A percentile compares a stretch with the other conserved stretches of the same genome.
Evolutionary conservation across 73 alveolate species (phyloP).

Genomic region (Paramecium biaurelia): DNA sequence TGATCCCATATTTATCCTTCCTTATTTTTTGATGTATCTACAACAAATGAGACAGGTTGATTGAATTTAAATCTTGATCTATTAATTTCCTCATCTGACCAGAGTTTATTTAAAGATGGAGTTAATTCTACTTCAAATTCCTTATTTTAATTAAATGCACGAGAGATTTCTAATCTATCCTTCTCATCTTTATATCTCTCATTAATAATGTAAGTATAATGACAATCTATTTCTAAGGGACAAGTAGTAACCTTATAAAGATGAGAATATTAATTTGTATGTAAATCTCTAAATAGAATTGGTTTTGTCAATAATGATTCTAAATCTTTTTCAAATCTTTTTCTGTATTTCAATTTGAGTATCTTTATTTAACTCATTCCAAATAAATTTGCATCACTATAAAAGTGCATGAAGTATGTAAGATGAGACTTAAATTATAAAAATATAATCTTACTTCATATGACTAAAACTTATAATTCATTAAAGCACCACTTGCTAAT

Average conservation of each 20-base stretch:
- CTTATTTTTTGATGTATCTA: background rate
- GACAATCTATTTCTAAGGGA: constrained; percentile 31
- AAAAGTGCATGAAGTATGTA: constrained; percentile 50
- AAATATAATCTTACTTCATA: constrained; percentile 7
- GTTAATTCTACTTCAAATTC: constrained; percentile 48
- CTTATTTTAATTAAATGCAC: background rate
- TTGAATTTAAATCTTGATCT: constrained; percentile 2
- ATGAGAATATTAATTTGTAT: background rate
- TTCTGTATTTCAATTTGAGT: constrained; percentile 11
- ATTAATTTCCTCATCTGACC: constrained; percentile 49
- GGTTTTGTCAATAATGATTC: background rate
- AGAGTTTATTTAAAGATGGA: constrained; percentile 34
- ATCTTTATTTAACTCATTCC: constrained; percentile 47
- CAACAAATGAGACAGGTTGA: background rate
- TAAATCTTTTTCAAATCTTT: background rate
- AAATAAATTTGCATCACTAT: constrained; percentile 33
- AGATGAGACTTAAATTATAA: constrained; percentile 9
- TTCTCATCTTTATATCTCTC: background rate
- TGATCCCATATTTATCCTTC: constrained; percentile 3
- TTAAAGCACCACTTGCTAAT: constrained; percentile 16
- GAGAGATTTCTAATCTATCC: background rate
- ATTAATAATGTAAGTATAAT: background rate
- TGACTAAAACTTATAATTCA: constrained; percentile 45
- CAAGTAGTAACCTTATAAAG: constrained; percentile 11
- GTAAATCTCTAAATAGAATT: background rate